Base-by-base conservation (phyloP, 768 basidiomycete species). In the Psilocybe subaeruginosa region DNA sequence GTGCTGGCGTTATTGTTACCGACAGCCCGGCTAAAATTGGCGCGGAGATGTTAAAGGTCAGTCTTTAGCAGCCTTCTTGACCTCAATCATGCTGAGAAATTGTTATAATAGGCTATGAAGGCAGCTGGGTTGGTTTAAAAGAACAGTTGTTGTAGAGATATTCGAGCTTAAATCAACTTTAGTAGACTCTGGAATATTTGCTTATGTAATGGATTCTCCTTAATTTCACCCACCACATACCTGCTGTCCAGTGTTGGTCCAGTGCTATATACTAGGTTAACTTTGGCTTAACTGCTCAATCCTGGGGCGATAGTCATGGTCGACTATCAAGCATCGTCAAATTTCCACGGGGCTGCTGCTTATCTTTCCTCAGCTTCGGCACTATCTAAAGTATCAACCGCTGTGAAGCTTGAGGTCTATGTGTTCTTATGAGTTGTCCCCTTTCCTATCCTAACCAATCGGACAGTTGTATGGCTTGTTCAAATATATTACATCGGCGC, bases 21-120 rank as follows among this genome's bases (percentile, higher is more conserved):
- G 87, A 95, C 75, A 95, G 93, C 74, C 97, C 97, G 9, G 96
- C 97, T 1, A 90, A 96, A 79, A 96, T 99, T 74, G 97, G 97
- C 54, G 67, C 75, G 39, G 85, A 92, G 70, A 94, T 99, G 86
- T 82, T 95, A 64, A 89, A 95, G 85, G 96, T 92, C 60, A 60
- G 82, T 66, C n/a, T 58, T 30, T 51, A 54, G 14, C 33, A 33
- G 46, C 19, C 8, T 45, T 56, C 58, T 23, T 8, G 54, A 46
- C 35, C 31, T 1, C 4, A 17, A 19, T 7, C 4, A 3, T 16
- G 16, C 12, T 51, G 48, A 50, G 8, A n/a, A 23, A 27, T 14
- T 29, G 39, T 35, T 63, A 56, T 14, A 67, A 52, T 60, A 93
- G 92, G 88, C 91, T 3, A 91, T 94, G 91, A 78, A 87, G 71